Evolutionary conservation across 441 rosid genomes (phyloP).

Genomic region (Corymbia citriodora): DNA sequence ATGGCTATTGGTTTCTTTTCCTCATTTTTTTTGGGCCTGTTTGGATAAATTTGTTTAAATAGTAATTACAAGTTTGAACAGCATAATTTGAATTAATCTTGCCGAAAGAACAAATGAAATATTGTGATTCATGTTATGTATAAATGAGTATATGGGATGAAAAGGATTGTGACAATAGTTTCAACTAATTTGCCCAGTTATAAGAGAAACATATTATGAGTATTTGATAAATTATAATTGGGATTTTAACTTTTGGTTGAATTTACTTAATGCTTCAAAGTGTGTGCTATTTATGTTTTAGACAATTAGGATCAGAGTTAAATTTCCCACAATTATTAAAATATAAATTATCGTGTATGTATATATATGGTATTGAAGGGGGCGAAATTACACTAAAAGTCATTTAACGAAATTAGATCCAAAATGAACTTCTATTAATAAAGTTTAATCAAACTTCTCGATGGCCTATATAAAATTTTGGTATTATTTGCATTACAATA

Average conservation of each 20-base stretch:
- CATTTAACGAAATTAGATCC: not conserved
- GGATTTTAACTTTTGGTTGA: not conserved
- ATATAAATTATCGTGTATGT: not conserved
- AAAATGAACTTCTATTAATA: too few relatives aligned
- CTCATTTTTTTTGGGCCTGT: not conserved
- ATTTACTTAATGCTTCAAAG: not conserved
- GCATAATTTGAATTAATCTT: not conserved
- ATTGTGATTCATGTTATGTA: not conserved
- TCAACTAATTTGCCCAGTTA: not conserved
- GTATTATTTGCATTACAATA: not conserved
- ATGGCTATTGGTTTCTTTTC: not conserved
- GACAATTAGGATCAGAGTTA: not conserved
- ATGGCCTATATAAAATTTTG: too few relatives aligned
- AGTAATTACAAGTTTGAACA: not conserved
- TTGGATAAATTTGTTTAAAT: not conserved
- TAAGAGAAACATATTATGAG: not conserved
- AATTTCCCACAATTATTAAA: not conserved
- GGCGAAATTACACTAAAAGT: not conserved
- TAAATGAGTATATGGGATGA: not conserved
- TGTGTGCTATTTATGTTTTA: not conserved
- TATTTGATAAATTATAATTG: not conserved
- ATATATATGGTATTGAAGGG: not conserved
- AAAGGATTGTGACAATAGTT: not conserved
- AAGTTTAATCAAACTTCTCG: not conserved
- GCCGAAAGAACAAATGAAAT: not conserved